Evolutionary conservation across 2,329 filamentous ascomycete genomes (phyloP).

Genomic region (Botrytis sinoallii): DNA sequence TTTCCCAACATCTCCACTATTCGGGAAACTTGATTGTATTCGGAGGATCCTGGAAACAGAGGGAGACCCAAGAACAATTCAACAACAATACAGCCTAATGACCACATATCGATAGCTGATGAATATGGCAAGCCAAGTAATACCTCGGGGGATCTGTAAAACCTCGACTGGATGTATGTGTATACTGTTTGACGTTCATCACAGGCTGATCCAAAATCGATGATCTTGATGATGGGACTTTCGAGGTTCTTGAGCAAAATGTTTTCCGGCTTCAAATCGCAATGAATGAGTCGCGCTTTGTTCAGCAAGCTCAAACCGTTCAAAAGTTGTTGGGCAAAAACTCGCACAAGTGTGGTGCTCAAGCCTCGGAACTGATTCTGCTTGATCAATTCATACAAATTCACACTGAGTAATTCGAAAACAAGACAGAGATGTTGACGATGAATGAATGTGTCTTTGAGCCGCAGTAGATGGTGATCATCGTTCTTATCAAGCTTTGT

Average conservation of each 20-base stretch:
- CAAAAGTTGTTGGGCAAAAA: conserved; percentile 94
- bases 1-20: conserved; percentile 98
- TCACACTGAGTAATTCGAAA: conserved; percentile 94
- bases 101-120: conserved; percentile 99
- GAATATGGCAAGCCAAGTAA: conserved; percentile 94
- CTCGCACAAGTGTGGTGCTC: conserved; percentile 92
- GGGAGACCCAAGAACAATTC: conserved; percentile 94
- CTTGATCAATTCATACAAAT: conserved; percentile 97
- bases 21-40: conserved; percentile 96
- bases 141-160: conserved; percentile 96
- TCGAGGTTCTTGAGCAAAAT: conserved; percentile 97
- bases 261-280: conserved; percentile 97
- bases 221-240: conserved; percentile 99
- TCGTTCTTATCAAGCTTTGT: conserved; percentile 99
- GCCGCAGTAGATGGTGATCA: conserved; percentile 87
- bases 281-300: conserved; percentile 95
- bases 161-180: conserved; percentile 97
- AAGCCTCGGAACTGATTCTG: conserved; percentile 98
- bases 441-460: conserved; percentile 98
- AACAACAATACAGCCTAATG: conserved; percentile 94
- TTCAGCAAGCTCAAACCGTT: conserved; percentile 90
- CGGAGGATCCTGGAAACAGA: conserved; percentile 92
- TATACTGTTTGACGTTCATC: conserved; percentile 98
- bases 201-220: conserved; percentile 97
- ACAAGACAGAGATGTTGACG: conserved; percentile 94